Evolutionary conservation across 805 yeast genomes (phyloP), one percentile per base, ranked within the genome.

Genomic region (Brettanomyces sp.): DNA sequence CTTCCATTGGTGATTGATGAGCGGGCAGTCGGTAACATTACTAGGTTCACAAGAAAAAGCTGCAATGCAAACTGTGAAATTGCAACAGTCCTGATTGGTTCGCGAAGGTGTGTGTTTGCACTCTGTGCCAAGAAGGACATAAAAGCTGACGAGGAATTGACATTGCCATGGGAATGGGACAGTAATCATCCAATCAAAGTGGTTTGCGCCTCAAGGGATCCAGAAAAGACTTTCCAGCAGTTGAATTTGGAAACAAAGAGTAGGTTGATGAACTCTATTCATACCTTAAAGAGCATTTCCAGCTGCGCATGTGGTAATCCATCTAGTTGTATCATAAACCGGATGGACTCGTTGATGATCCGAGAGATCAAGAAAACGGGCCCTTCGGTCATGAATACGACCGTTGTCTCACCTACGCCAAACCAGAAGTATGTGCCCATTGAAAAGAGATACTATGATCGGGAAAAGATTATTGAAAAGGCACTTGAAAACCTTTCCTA

Each of bases 81-180:
- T 28, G 70, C 70, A 40, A 71, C 85, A 3, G 62, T 76, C 1
- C 58, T 65, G 37, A 69, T 85, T 8, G 58, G 55, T 11, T 60
- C 63, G 37, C 43, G 57, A 0, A 52, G 48, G 34, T 63, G 74
- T 42, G 74, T 72, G 45, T 80, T 85, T 56, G 68, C 77, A 7
- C 69, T 86, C 8, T 68, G 68, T 28, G 76, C 96, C 0, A 62
- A 72, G 1, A 72, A 68, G 42, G 76, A 76, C 2, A 75, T 90
- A 25, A 68, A 70, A 44, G 62, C 71, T 8, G 88, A 79, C n/a
- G 76, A 80, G 36, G 97, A 90, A 57, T 63, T 91, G 21, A 74
- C 90, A 0, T 62, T 88, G 8, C 77, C 80, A 2, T 91, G 98
- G 98, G 86, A 82, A 49, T 91, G 96, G 95, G 95, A 89, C 57